phyloP scores from a whole-genome alignment of 495 filamentous ascomycete species.

The Aspergillus wentii region DNA sequence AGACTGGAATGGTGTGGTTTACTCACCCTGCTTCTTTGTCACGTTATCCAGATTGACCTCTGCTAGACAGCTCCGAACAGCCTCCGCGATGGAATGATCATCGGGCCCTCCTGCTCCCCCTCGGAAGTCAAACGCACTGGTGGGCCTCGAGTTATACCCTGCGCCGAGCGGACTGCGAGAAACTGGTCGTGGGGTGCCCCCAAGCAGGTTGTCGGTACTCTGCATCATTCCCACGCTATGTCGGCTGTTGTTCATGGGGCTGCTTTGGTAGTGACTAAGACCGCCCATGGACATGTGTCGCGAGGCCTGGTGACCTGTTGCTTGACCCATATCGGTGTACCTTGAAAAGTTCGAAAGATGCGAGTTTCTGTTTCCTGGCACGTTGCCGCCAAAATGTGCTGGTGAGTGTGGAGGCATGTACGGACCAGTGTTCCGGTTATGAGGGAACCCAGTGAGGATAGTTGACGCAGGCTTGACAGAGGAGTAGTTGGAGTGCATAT shows the following conservation, averaged over 20 bases:
- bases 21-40: conserved; percentile 89
- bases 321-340: conserved; percentile 46
- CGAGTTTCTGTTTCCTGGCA: conserved; percentile 50
- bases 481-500: conserved; percentile 94
- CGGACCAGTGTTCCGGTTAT: conserved; percentile 46
- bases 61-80: conserved; percentile 73
- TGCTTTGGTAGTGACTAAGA: conserved; percentile 52
- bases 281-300: conserved; percentile 60
- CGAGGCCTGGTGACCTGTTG: conserved; percentile 36
- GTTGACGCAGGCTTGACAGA: conserved; percentile 90
- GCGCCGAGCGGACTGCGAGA: conserved; percentile 51
- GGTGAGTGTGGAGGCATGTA: conserved; percentile 83
- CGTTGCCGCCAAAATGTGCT: conserved; percentile 55
- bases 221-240: conserved; percentile 45
- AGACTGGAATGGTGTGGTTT: neutral
- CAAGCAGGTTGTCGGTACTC: conserved; percentile 59
- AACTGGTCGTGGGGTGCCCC: conserved; percentile 38
- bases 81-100: conserved; percentile 68
- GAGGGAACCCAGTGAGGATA: conserved; percentile 82
- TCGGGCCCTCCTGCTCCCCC: conserved; percentile 60
- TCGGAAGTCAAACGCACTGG: conserved; percentile 68
- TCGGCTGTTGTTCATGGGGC: conserved; percentile 38
- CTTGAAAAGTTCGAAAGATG: conserved; percentile 50
- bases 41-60: conserved; percentile 93
- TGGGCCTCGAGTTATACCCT: conserved; percentile 50